phyloP scores from a whole-genome alignment of 108 stramenopile species.

The Tribonema minus region DNA sequence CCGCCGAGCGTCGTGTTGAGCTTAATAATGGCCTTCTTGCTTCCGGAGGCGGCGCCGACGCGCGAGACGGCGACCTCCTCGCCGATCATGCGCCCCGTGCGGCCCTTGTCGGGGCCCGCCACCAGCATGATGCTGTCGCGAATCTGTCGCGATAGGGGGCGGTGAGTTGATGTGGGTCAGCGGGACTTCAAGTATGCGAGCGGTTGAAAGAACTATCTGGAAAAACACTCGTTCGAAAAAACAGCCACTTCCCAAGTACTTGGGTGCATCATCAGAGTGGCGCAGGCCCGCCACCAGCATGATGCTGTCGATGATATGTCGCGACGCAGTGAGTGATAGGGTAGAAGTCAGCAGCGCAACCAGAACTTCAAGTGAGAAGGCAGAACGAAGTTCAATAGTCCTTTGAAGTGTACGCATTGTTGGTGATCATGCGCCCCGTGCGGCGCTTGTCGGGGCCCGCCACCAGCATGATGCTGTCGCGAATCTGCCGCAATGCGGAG shows the following conservation, averaged over 20 bases:
- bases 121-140: conserved; percentile 12
- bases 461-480: conserved; percentile 1
- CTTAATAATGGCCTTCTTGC: conserved; percentile 39
- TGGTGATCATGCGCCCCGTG: conserved; percentile 41
- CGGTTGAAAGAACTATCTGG: neutral
- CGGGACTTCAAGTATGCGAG: neutral
- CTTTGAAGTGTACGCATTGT: no score
- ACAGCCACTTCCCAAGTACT: no score
- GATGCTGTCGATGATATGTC: neutral
- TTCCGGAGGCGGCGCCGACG: neutral
- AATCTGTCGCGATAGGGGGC: no score
- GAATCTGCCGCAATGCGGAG: no score
- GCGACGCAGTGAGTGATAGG: no score
- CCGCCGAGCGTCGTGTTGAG: conserved; percentile 27
- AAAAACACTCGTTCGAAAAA: no score
- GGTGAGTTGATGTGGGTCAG: no score
- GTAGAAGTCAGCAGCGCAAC: no score
- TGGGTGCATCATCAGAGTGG: no score
- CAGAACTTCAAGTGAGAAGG: no score
- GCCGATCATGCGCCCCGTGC: conserved; percentile 38
- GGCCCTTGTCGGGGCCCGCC: conserved; percentile 43
- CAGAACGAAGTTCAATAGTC: no score
- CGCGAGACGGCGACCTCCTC: neutral
- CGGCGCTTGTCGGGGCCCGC: conserved; percentile 43
- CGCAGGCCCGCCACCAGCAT: conserved; percentile 29